A percentile compares a stretch with the other conserved stretches of the same genome.
These are phyloP conservation scores for Rhodotorula sp. DNA, from an alignment of 1,284 basidiomycete species.

Conservation along the genomic window DNA sequence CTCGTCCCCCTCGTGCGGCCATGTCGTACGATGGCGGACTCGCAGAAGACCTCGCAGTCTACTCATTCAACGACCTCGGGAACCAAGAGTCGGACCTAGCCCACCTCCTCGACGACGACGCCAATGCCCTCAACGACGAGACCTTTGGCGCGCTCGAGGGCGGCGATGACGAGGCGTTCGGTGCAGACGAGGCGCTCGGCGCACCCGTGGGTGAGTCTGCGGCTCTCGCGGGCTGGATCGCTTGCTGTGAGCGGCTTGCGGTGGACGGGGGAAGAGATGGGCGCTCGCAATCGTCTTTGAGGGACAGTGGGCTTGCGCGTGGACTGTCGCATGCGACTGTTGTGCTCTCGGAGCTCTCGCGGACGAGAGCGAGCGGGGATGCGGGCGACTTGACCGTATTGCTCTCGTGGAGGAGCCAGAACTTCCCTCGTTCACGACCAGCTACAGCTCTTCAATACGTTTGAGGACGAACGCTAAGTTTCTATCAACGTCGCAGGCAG, in stretches of 20 bases:
- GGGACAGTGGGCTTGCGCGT: too few species aligned
- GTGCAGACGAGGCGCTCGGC: slow-evolving; percentile 58
- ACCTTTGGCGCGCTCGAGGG: slow-evolving; percentile 70
- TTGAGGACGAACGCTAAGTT: neutral
- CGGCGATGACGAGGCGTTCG: slow-evolving; percentile 68
- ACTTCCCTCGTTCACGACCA: neutral
- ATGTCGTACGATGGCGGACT: too few species aligned
- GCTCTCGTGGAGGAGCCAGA: too few species aligned
- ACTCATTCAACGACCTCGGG: slow-evolving; percentile 38
- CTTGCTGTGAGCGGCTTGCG: too few species aligned
- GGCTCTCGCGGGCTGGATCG: too few species aligned
- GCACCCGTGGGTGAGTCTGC: slow-evolving; percentile 64
- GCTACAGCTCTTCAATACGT: neutral
- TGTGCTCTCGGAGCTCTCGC: too few species aligned
- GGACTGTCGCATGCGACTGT: too few species aligned
- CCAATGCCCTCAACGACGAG: slow-evolving; percentile 90
- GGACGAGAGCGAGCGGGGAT: too few species aligned
- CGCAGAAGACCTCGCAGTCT: slow-evolving; percentile 16
- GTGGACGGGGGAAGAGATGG: too few species aligned
- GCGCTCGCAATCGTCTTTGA: too few species aligned
- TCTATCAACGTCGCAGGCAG: slow-evolving; percentile 59
- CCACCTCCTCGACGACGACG: slow-evolving; percentile 78
- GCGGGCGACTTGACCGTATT: too few species aligned
- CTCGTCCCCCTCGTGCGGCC: too few species aligned
- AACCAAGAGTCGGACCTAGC: slow-evolving; percentile 75